These are phyloP conservation scores for Allium sativum DNA, from an alignment of 106 monocot species.

Conservation along the genomic window DNA sequence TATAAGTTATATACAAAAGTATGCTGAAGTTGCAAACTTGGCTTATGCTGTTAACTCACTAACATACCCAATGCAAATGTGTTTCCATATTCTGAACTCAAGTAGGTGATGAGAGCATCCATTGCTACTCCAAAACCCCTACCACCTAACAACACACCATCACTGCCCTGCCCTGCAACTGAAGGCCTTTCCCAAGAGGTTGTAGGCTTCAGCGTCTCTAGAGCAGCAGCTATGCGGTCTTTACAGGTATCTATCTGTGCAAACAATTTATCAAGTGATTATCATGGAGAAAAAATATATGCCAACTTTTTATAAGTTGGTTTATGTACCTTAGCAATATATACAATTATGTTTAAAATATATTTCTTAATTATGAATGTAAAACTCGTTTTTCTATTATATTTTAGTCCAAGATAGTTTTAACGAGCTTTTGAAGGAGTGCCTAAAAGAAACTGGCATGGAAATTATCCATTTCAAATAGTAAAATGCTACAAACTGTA, in stretches of 20 bases:
- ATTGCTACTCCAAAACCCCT: conserved; percentile 91
- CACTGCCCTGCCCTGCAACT: conserved; percentile 60
- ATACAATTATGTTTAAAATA: neutral
- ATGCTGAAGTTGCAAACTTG: neutral
- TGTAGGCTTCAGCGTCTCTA: conserved; percentile 83
- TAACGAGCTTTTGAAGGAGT: too few species aligned
- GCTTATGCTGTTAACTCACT: conserved; percentile 13
- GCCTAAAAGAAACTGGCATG: neutral
- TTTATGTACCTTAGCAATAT: neutral
- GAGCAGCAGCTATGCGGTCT: conserved; percentile 85
- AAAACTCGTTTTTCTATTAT: too few species aligned
- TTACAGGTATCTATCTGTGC: conserved; percentile 83
- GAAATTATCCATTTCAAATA: neutral
- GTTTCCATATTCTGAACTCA: conserved; percentile 90
- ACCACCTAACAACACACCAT: conserved; percentile 75
- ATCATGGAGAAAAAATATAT: too few species aligned
- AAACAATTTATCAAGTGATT: neutral
- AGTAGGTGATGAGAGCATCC: conserved; percentile 70
- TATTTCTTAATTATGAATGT: neutral
- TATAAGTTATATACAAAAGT: neutral
- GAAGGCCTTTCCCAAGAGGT: conserved; percentile 89
- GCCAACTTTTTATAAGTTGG: too few species aligned
- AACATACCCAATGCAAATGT: conserved; percentile 93
- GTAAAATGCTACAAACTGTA: neutral
- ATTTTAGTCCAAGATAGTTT: too few species aligned